Evolutionary conservation across 192 early-diverging fungal genomes (phyloP), one percentile per base, ranked within the genome.

Genomic region (Podila epicladia): DNA sequence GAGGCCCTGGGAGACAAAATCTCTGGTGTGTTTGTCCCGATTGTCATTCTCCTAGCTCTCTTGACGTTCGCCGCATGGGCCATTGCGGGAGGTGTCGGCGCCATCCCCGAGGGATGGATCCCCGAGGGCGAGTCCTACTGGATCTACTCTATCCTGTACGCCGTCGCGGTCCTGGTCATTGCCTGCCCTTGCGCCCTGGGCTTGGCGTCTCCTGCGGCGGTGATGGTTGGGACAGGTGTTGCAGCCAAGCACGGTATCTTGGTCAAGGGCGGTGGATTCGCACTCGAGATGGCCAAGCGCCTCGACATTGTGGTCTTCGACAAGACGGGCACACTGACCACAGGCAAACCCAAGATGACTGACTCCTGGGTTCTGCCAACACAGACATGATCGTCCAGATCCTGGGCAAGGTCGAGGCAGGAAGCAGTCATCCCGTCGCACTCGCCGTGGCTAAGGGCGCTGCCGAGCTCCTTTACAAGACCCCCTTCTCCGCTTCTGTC

Each of bases 261-360:
- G 48, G 84, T 94, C 38, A 93, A 93, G 65, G 93, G 93, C 11
- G 94, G 93, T 62, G 94, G 94, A 13, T 83, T 86, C 3, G 91
- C 93, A 2, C 79, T 96, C 0, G 92, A 96, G 79, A 87, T 82
- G 84, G 89, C 91, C 22, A 84, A 86, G 64, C 67, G 82, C 0
- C 82, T 93, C 12, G 79, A 75, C 29, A 88, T 87, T n/a, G 88
- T 96, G 58, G 88, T 88, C 17, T 95, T 95, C 84, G 95, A 96
- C 77, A 96, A 96, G 72, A 96, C 95, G 45, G 95, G 95, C 17
- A 96, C 95, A 0, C 61, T 95, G 12, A 96, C 95, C 1, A 77
- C 72, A 19, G 83, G 95, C 33, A 92, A 91, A 35, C 94, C 94
- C 26, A 82, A 74, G 4, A 89, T 93, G 26, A 87, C 87, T 5